phyloP scores from a whole-genome alignment of 768 basidiomycete species.

The Russula virescens region DNA sequence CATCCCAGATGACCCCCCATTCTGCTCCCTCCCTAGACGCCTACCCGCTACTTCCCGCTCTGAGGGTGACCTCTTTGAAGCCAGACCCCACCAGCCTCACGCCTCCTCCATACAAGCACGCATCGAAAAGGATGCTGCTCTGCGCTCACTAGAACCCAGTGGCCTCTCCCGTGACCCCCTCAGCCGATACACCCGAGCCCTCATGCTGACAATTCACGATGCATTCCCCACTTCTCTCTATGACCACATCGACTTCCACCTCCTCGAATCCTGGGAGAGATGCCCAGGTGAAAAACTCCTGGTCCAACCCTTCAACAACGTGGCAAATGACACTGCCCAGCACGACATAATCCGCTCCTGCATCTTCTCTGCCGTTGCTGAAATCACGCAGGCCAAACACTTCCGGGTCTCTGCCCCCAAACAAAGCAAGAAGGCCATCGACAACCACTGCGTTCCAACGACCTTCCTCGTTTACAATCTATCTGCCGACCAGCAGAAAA shows the following conservation, averaged over 20 bases:
- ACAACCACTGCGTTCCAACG: neutral
- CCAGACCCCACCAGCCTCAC: no score
- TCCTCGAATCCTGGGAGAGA: neutral
- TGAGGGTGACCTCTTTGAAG: no score
- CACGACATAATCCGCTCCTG: neutral
- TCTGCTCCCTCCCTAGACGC: no score
- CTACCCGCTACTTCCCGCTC: no score
- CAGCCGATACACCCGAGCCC: neutral
- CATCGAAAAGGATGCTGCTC: no score
- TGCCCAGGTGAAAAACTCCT: neutral
- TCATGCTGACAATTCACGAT: neutral
- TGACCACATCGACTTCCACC: neutral
- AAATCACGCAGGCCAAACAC: neutral
- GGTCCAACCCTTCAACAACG: neutral
- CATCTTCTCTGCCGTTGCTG: neutral
- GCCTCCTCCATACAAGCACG: no score
- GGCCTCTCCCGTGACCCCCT: no score
- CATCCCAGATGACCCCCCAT: no score
- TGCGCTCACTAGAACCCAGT: no score
- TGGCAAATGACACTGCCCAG: neutral
- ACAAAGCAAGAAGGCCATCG: neutral
- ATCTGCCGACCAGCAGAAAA: accelerated
- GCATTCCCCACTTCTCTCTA: neutral
- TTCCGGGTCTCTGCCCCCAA: neutral
- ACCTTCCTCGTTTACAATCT: neutral